Evolutionary conservation across 176 grass and related monocot species (phyloP), one percentile per base, ranked within the genome.

Genomic region (Eragrostis curvula): DNA sequence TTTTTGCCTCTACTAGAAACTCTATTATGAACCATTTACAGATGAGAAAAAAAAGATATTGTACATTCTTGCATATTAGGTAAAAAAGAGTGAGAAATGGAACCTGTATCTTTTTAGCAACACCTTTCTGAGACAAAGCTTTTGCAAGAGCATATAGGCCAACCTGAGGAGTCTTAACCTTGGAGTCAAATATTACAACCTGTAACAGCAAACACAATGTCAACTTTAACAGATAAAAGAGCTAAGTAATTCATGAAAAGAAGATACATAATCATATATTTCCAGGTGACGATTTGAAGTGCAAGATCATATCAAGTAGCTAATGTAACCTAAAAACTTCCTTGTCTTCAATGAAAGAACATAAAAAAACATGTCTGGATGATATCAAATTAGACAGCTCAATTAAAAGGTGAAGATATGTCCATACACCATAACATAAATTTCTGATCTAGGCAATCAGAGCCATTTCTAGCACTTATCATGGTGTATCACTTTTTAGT

Each of bases 21-120:
- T 75, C 14, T 59, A 3, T 77, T 88, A 53, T 79, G 29, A 80
- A 27, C 29, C 64, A n/a, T 65, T 64, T 36, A 86, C 41, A 15
- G 36, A 85, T 2, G 21, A 86, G 8, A 89, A 66, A 81, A 81
- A 65, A 76, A 14, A 77, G 61, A 17, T 69, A 46, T n/a, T 27
- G 68, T 27, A 81, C 20, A 68, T 20, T 75, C 23, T 77, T 75
- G 41, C 64, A 63, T 9, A 12, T 42, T 75, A 27, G 66, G 29
- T 46, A 69, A 63, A 47, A 78, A 57, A 57, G 41, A 17, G 67
- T 30, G 62, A 75, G 49, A 74, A 64, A 47, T 69, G 11, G 24
- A 65, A 99, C 97, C 93, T 96, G 97, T 84, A 99, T 85, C 70
- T 99, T 96, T 78, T 85, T 93, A 50, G 84, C 97, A 87, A 94